Conservation (phyloP, 331 rosid genomes). For the Prunus yedoensis region DNA sequence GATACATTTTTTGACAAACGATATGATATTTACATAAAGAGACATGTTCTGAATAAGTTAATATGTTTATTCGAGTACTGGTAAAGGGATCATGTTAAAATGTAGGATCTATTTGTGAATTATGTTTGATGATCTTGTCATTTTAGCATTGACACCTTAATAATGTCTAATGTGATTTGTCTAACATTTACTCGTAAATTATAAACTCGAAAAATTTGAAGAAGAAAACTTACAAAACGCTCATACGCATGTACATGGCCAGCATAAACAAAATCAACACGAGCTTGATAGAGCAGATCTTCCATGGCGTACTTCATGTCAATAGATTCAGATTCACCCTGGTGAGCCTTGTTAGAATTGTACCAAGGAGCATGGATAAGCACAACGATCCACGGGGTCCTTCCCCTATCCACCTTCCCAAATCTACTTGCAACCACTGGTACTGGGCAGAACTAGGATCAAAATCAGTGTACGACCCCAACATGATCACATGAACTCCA, state of each 20-base stretch:
- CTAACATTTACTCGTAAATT: background rate
- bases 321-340: slow-evolving; percentile 53
- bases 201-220: background rate
- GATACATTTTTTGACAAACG: no score
- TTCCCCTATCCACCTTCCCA: slow-evolving; percentile 48
- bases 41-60: no score
- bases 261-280: slow-evolving; percentile 69
- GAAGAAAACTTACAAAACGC: slow-evolving; percentile 59
- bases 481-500: slow-evolving; percentile 76
- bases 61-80: no score
- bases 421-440: slow-evolving; percentile 58
- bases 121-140: background rate
- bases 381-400: slow-evolving; percentile 66
- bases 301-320: slow-evolving; percentile 71
- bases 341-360: slow-evolving; percentile 73
- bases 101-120: no score
- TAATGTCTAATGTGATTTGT: no score
- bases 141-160: no score
- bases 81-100: no score
- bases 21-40: no score
- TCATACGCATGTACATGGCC: slow-evolving; percentile 93
- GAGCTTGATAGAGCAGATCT: slow-evolving; percentile 54
- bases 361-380: slow-evolving; percentile 91
- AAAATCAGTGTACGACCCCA: slow-evolving; percentile 78
- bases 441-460: slow-evolving; percentile 50